A percentile compares a stretch with the other conserved stretches of the same genome.
Conservation (phyloP, 1,139 yeast species). For the Debaryomyces sp. region DNA sequence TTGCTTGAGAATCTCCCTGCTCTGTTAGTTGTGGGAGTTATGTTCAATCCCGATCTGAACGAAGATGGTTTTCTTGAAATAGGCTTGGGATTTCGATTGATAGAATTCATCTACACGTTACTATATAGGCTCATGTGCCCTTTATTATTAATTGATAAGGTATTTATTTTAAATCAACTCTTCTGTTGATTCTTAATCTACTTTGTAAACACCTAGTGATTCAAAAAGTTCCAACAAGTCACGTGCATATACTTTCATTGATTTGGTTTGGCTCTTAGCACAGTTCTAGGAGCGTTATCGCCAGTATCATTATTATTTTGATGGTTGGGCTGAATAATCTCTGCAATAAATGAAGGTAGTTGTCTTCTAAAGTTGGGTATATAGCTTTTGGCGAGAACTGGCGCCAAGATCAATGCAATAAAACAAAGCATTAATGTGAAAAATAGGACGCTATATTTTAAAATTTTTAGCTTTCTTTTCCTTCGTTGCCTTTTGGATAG, state of each 20-base stretch:
- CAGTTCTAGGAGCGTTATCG: constrained; percentile 27
- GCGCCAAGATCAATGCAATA: constrained; percentile 23
- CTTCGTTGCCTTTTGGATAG: constrained; percentile 23
- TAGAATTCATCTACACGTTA: constrained; percentile 10
- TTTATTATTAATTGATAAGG: constrained; percentile 2
- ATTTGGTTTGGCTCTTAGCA: constrained; percentile 23
- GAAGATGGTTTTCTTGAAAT: constrained; percentile 14
- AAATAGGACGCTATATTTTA: constrained; percentile 25
- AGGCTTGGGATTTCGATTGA: constrained; percentile 7
- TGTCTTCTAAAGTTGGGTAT: constrained; percentile 19
- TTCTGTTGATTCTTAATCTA: not conserved
- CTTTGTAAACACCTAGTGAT: constrained; percentile 8
- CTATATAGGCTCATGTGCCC: constrained; percentile 1
- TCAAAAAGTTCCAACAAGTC: not conserved
- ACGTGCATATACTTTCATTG: not conserved
- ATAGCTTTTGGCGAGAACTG: constrained; percentile 30
- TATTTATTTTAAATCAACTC: not conserved
- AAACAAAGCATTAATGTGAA: constrained; percentile 19
- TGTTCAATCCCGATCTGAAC: constrained; percentile 14
- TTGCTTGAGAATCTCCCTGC: constrained; percentile 11
- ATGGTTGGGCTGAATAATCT: constrained; percentile 56
- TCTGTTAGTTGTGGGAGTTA: constrained; percentile 4
- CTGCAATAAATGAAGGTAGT: constrained; percentile 26
- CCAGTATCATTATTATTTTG: constrained; percentile 70
- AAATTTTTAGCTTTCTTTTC: constrained; percentile 18